Evolutionary conservation across 2,329 filamentous ascomycete genomes (phyloP), one percentile per base, ranked within the genome.

Genomic region (Penicillium sp.): DNA sequence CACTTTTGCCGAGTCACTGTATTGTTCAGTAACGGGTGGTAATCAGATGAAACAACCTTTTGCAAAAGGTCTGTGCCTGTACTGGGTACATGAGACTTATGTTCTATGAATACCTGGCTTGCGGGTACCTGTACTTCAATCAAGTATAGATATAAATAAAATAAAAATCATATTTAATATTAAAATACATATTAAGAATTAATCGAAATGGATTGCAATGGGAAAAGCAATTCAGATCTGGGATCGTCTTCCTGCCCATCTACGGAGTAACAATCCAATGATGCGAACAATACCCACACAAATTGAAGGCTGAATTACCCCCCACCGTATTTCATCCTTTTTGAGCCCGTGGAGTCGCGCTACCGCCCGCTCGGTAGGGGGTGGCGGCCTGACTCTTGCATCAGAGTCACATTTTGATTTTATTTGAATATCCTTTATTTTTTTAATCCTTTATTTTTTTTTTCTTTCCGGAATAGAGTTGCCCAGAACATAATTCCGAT

Each of bases 281-380:
- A 45, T 53, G 40, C 23, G 31, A 35, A 23, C 37, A 37, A 35
- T 40, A 53, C 31, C 52, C 56, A 58, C 52, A 40, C 27, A 42
- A 45, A 33, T 23, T 31, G 46, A 60, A 53, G 50, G 50, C 53
- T 57, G 53, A 56, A 56, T 54, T 59, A 42, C 47, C 51, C 57
- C 61, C 43, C 37, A 51, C 54, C 29, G 47, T 56, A 51, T 56
- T 51, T 31, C 27, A 45, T 51, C 40, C 38, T 56, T 46, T 52
- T 56, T 52, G 52, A 54, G 53, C 53, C 58, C 58, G 55, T 63
- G 58, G 54, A 63, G 58, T 62, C 57, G 58, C 67, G 62, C 62
- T 70, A 65, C 61, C 63, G 58, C 60, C 59, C 60, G 63, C 61
- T 61, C 63, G 64, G 63, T 67, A 71, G 69, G 69, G 70, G 70